A percentile compares a stretch with the other conserved stretches of the same genome.
phyloP scores from a whole-genome alignment of 2,329 filamentous ascomycete genomes.

The Emmonsiellopsis sp. region DNA sequence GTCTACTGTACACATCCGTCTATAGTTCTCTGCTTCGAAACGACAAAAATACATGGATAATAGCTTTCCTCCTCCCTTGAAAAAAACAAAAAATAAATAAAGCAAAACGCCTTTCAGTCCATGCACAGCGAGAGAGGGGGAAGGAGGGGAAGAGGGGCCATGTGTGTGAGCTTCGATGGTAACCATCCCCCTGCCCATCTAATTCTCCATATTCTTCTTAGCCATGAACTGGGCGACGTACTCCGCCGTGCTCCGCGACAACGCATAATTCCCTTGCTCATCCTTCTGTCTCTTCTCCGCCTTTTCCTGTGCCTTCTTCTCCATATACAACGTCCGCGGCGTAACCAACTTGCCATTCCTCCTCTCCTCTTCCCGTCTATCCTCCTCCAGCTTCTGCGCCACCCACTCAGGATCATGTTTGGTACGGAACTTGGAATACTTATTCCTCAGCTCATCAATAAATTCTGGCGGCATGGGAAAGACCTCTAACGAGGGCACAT shows the following conservation, averaged over 20 bases:
- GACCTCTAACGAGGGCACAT: conserved; percentile 65
- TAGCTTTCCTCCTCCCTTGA: not conserved
- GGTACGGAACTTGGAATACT: conserved; percentile 72
- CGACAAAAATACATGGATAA: no score
- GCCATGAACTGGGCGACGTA: conserved; percentile 31
- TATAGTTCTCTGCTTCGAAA: no score
- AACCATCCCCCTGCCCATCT: conserved; percentile 1
- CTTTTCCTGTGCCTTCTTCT: conserved; percentile 28
- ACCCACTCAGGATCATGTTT: conserved; percentile 70
- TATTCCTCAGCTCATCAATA: conserved; percentile 76
- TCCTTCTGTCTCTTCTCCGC: conserved; percentile 26
- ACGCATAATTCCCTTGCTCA: conserved; percentile 28
- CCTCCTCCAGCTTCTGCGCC: conserved; percentile 53
- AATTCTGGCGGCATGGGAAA: conserved; percentile 72
- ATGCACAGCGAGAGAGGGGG: not conserved
- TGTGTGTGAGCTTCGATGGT: not conserved
- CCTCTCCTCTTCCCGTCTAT: conserved; percentile 38
- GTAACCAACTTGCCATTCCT: conserved; percentile 39
- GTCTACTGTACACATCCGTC: no score
- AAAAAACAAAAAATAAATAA: not conserved
- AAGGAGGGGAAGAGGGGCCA: conserved; percentile 6
- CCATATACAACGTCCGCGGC: conserved; percentile 36
- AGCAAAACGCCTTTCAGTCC: conserved; percentile 1
- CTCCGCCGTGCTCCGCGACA: conserved; percentile 23
- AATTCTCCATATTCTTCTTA: conserved; percentile 13